Base-by-base conservation (phyloP, 2,329 filamentous ascomycete genomes). In the Trichoderma asperellum region DNA sequence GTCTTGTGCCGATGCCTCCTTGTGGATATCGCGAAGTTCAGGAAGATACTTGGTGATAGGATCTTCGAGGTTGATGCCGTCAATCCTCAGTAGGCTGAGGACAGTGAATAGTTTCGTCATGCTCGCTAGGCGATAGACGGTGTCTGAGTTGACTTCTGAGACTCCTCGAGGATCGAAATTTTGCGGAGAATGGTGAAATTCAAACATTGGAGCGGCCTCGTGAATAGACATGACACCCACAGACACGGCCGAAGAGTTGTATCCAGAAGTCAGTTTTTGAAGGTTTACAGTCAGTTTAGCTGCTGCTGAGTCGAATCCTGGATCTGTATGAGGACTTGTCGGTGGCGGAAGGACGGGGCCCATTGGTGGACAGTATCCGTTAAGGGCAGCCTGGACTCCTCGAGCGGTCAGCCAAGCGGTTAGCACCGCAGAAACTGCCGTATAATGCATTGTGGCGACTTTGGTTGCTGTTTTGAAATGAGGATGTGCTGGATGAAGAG, bases 111-210 rank as follows among this genome's bases (percentile, higher is more conserved):
- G 62, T 69, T 81, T 81, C 0, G 79, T 77, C 1, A 78, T 73
- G 66, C 78, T 80, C 0, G 77, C 79, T 6, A 81, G 76, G 2
- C 78, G 73, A 47, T 76, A 80, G 16, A 80, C 71, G 4, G 80
- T 81, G 24, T 80, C 68, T 24, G 75, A 69, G 16, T 79, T 73
- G 29, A 81, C 69, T 21, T 73, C 37, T 1, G 71, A 68, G 0
- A 73, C 70, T 0, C 77, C 77, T 16, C 73, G 69, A 0, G 75
- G 77, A 2, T 49, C 40, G 7, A 55, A 24, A 10, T 21, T n/a
- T 55, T 16, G 24, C 24, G 49, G 49, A 11, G 49, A 56, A 34
- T 40, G 40, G 11, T 56, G 49, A 35, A 56, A 40, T 10, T 21
- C 55, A 14, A 64, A 56, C 8, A 64, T 34, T 11, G 47, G 52